Percentiles rank a stretch among this genome's conserved stretches.
These are phyloP conservation scores for Termitomyces sp. DNA, from an alignment of 768 basidiomycete species.

Conservation along the genomic window DNA sequence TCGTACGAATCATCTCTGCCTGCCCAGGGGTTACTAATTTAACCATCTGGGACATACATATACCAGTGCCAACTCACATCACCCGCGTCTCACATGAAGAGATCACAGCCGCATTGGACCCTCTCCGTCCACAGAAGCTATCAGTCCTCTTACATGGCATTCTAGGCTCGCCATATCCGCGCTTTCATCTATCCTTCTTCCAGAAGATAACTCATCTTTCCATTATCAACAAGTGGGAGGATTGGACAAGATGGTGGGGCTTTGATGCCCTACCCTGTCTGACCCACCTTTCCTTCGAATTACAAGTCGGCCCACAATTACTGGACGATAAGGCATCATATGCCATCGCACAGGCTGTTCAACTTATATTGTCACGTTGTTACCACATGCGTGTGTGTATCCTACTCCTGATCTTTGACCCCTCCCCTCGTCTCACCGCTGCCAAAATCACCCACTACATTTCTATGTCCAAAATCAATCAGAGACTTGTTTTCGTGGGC, in stretches of 20 bases:
- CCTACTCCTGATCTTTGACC: conserved; percentile 29
- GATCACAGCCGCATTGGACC: conserved; percentile 16
- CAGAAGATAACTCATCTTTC: conserved; percentile 32
- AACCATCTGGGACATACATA: conserved; percentile 31
- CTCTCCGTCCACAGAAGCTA: conserved; percentile 25
- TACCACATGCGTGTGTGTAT: conserved; percentile 24
- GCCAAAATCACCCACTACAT: conserved; percentile 12
- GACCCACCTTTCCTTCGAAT: conserved; percentile 33
- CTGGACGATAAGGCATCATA: conserved; percentile 15
- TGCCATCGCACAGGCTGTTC: conserved; percentile 19
- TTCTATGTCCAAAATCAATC: conserved; percentile 16
- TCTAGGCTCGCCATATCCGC: conserved; percentile 16
- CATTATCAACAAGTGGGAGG: conserved; percentile 36
- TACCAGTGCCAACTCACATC: conserved; percentile 9
- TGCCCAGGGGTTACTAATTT: conserved; percentile 30
- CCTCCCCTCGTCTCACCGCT: conserved; percentile 14
- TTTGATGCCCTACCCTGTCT: conserved; percentile 24
- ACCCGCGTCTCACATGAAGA: conserved; percentile 9
- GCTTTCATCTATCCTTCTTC: conserved; percentile 27
- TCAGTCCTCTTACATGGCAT: conserved; percentile 26
- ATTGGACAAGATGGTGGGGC: conserved; percentile 35
- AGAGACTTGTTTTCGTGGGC: conserved; percentile 32
- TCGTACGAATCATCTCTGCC: conserved; percentile 25
- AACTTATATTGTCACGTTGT: conserved; percentile 19
- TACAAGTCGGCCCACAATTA: conserved; percentile 24